Evolutionary conservation across 75 land plant genomes (phyloP), one percentile per base, ranked within the genome.

Genomic region (Ceratopteris richardii): DNA sequence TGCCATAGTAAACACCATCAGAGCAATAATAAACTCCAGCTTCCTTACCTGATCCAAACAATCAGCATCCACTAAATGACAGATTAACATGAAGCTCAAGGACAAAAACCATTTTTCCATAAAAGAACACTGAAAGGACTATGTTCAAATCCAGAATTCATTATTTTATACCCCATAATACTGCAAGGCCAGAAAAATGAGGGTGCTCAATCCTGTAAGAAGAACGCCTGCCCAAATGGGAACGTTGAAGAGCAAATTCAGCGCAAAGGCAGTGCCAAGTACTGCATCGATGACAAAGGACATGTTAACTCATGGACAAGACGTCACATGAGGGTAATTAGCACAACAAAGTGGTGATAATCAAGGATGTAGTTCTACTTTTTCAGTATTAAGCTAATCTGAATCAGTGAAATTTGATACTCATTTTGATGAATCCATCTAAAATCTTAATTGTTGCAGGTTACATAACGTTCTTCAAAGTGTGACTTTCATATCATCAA

Each of bases 171-270:
- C 84, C 78, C 88, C 88, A 59, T 86, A 86, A 77, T 80, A 73
- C 62, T 86, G 90, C 31, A 86, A 55, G 22, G 75, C 86, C 16
- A 90, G 81, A 54, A 90, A 77, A 54, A 90, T 22, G 56, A 90
- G 48, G 20, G 88, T 84, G 65, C 84, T 82, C 13, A 83, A 61
- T 29, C 85, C 92, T 39, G 96, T 90, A 20, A 90, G 51, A 50
- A 90, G 69, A 28, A 90, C 96, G 17, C 96, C 96, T 33, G 44
- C 27, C 96, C 96, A 90, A 2, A 90, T 31, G 25, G 98, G 98
- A 31, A 93, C 74, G 0, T 60, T 70, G 74, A 93, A 93, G 27
- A 93, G 85, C 73, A 90, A 76, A 53, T 90, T 81, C 56, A 90
- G 60, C 18, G 96, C 96, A 69, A 81, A 82, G 14, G 91, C 96